Conservation (phyloP, 179 eudicot genomes). For the Spergularia azorica region DNA sequence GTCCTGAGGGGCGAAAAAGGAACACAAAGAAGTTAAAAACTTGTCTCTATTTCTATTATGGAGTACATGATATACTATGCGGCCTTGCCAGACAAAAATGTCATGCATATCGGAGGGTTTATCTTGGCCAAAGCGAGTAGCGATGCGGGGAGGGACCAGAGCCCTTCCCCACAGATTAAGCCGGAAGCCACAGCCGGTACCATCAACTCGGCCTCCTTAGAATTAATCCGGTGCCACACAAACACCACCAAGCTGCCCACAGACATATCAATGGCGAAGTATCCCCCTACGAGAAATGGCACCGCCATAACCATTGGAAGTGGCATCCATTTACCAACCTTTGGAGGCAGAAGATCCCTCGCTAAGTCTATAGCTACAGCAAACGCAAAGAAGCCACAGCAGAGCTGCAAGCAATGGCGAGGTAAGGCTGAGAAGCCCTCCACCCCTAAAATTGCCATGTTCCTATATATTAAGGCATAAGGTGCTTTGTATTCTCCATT, state of each 20-base stretch:
- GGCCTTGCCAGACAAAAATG: conserved; percentile 48
- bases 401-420: conserved; percentile 61
- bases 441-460: conserved; percentile 72
- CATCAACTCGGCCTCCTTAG: conserved; percentile 58
- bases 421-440: conserved; percentile 82
- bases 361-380: conserved; percentile 53
- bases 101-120: conserved; percentile 78
- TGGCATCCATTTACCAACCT: conserved; percentile 63
- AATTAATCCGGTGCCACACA: conserved; percentile 44
- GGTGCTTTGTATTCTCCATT: conserved; percentile 82
- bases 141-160: conserved; percentile 78
- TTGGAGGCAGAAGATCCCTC: conserved; percentile 48
- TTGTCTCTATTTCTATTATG: background rate
- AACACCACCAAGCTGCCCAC: conserved; percentile 68
- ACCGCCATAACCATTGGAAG: conserved; percentile 78
- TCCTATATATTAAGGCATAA: conserved; percentile 69
- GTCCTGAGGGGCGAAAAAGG: too few relatives aligned
- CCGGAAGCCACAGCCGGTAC: conserved; percentile 85
- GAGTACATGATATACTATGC: background rate
- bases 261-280: conserved; percentile 68
- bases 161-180: conserved; percentile 79
- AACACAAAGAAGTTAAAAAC: background rate
- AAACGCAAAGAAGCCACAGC: conserved; percentile 61
- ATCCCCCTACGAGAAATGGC: conserved; percentile 70
- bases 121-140: conserved; percentile 68